phyloP scores from a whole-genome alignment of 257 asterid species.

The Plectranthus barbatus region DNA sequence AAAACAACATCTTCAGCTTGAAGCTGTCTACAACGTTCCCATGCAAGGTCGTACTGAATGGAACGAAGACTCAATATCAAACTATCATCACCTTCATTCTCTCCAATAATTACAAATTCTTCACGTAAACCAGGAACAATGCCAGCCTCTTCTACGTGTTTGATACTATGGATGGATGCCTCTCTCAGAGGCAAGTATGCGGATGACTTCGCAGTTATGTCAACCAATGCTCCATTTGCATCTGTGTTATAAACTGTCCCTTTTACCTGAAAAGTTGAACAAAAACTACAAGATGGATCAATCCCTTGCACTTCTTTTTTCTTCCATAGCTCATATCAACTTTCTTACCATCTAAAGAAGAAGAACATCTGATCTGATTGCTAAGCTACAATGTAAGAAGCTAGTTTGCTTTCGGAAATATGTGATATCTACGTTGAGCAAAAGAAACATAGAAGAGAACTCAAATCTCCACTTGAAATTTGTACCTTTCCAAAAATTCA shows the following conservation, averaged over 20 bases:
- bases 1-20: constrained; percentile 96
- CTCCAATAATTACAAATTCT: constrained; percentile 74
- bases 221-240: constrained; percentile 87
- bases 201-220: constrained; percentile 84
- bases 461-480: background rate
- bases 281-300: background rate
- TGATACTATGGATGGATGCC: constrained; percentile 68
- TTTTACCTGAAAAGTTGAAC: constrained; percentile 43
- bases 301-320: background rate
- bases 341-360: background rate
- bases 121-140: constrained; percentile 73
- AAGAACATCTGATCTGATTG: background rate
- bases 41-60: constrained; percentile 79
- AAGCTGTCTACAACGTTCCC: constrained; percentile 96
- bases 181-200: constrained; percentile 82
- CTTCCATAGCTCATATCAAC: background rate
- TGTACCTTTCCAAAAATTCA: background rate
- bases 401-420: background rate
- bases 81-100: constrained; percentile 75
- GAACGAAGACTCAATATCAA: constrained; percentile 80
- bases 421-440: background rate
- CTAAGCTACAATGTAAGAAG: background rate
- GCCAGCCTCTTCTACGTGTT: constrained; percentile 80
- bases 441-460: background rate
- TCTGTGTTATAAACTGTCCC: constrained; percentile 70